A percentile compares a stretch with the other conserved stretches of the same genome.
Conservation (phyloP, 257 asterid species). For the Echium plantagineum region DNA sequence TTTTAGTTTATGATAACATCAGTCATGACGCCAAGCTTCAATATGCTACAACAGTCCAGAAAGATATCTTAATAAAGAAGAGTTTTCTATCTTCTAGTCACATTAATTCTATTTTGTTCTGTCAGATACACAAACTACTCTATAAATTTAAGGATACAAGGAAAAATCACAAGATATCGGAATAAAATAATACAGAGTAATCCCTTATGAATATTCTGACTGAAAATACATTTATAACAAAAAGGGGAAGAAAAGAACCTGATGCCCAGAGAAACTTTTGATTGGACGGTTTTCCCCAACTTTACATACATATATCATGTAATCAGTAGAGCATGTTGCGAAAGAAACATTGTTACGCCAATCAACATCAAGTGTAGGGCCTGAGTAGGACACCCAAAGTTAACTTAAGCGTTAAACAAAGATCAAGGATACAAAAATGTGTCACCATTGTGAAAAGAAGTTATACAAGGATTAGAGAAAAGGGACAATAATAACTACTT, state of each 20-base stretch:
- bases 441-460: neutral
- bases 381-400: conserved; percentile 27
- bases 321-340: conserved; percentile 94
- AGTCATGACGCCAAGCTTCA: no score
- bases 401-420: neutral
- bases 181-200: neutral
- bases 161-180: no score
- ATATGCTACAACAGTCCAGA: no score
- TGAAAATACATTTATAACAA: neutral
- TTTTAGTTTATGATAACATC: no score
- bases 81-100: no score
- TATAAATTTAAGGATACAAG: no score
- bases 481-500: conserved; percentile 31
- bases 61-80: no score
- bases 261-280: conserved; percentile 75
- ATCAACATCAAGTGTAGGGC: conserved; percentile 94
- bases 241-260: conserved; percentile 32
- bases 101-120: no score
- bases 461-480: neutral
- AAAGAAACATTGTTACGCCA: conserved; percentile 84
- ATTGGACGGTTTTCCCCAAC: conserved; percentile 81
- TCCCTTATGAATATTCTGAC: neutral
- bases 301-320: conserved; percentile 90
- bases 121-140: no score
- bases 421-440: neutral